phyloP scores from a whole-genome alignment of 768 basidiomycete species.

The Lenzites betulinus region DNA sequence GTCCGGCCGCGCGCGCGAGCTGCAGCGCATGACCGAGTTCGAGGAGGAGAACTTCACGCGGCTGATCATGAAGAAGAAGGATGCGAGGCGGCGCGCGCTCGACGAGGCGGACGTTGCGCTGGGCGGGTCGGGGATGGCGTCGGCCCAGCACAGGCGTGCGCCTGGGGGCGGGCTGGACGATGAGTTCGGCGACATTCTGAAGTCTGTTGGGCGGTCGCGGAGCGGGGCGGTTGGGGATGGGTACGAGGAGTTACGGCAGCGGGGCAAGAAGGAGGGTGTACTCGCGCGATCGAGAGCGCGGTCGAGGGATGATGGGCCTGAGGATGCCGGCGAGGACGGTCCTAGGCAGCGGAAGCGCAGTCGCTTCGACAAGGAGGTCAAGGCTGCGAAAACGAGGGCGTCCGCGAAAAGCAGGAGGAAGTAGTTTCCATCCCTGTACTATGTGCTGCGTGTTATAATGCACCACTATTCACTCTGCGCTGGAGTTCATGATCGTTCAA shows the following conservation, averaged over 20 bases:
- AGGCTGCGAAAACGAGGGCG: slow-evolving; percentile 36
- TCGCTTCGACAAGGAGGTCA: slow-evolving; percentile 47
- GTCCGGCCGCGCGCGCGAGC: slow-evolving; percentile 71
- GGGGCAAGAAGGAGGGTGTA: slow-evolving; percentile 62
- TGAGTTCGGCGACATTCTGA: slow-evolving; percentile 82
- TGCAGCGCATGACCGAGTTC: slow-evolving; percentile 81
- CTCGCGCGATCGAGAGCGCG: slow-evolving; percentile 58
- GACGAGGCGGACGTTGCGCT: slow-evolving; percentile 91
- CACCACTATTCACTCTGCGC: too few relatives aligned
- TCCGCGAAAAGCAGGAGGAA: slow-evolving; percentile 17
- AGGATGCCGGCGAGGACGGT: slow-evolving; percentile 33
- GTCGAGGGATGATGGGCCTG: slow-evolving; percentile 31
- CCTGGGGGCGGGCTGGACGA: slow-evolving; percentile 75
- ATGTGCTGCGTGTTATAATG: neutral
- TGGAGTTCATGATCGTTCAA: neutral
- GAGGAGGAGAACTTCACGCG: slow-evolving; percentile 96
- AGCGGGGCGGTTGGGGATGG: slow-evolving; percentile 58
- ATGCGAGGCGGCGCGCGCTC: slow-evolving; percentile 63
- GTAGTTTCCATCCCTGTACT: neutral
- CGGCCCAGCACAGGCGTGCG: slow-evolving; percentile 54
- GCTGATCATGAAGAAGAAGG: slow-evolving; percentile 87
- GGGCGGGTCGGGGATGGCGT: slow-evolving; percentile 58
- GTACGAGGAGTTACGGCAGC: slow-evolving; percentile 77
- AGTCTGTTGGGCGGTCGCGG: slow-evolving; percentile 52
- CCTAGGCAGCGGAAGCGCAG: slow-evolving; percentile 40